Base-by-base conservation (phyloP, 2,329 filamentous ascomycete species). In the Monosporascus sp. region DNA sequence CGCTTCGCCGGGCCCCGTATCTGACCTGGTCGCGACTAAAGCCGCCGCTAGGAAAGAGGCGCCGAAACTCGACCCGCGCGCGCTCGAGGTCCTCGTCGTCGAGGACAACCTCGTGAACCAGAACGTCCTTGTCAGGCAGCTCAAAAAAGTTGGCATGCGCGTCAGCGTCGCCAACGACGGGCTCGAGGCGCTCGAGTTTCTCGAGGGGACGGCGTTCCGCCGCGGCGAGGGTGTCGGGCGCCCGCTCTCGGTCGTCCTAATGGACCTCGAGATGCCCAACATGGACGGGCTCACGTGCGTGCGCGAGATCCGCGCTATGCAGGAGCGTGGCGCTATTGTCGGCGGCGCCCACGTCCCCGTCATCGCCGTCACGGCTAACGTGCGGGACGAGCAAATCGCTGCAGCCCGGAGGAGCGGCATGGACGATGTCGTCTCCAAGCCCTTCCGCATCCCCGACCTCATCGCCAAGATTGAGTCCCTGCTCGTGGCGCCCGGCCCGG, bases 21-120 rank as follows among this genome's bases (percentile, higher is more conserved):
- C 60, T 1, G 60, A 54, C 42, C 58, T 65, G 14, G 56, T 61
- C 2, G 59, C 57, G 5, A 52, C 59, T 14, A 65, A 53, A 48
- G 56, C 57, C 1, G 14, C n/a, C 14, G 22, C 22, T 15, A 46
- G 20, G 11, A 34, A 34, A 34, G 31, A 34, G 31, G 9, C 31
- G 27, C 47, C 15, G 20, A 36, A 36, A 69, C 72, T 25, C 70
- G 15, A 36, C 14, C 37, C 37, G 22, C 36, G 18, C 48, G 11
- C 34, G 6, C 47, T 48, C 42, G 42, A 55, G 36, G 57, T 84
- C 11, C 69, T 84, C 6, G 70, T 84, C 1, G 81, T 84, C 3
- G 81, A 85, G 60, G 81, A 85, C 61, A 85, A 85, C 59, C 66
- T 80, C 14, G 77, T 84, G 55, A 84, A 84, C 62, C 81, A 83